Evolutionary conservation across 2,329 filamentous ascomycete genomes (phyloP).

Genomic region (Chrysoporthe austroafricana): DNA sequence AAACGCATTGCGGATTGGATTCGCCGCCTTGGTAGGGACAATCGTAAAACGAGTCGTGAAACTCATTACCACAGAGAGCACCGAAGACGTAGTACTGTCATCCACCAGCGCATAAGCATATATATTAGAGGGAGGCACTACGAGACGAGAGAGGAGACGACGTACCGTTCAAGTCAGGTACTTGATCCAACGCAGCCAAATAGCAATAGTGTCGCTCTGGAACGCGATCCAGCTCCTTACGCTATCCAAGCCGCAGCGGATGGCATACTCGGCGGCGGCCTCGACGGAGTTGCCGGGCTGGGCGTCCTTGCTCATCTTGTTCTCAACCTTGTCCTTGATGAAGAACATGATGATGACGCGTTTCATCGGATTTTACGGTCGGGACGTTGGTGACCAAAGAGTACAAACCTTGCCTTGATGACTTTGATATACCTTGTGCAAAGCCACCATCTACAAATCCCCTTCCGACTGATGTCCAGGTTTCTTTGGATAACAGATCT

Average conservation of each 20-base stretch:
- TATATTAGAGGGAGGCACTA: no score
- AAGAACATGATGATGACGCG: slow-evolving; percentile 14
- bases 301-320: slow-evolving; percentile 29
- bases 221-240: slow-evolving; percentile 37
- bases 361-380: no score
- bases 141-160: no score
- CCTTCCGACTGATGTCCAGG: no score
- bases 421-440: no score
- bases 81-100: slow-evolving; percentile 71
- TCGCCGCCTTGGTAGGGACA: slow-evolving; percentile 68
- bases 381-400: no score
- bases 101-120: slow-evolving; percentile 28
- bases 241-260: no score
- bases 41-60: slow-evolving; percentile 71
- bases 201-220: slow-evolving; percentile 71
- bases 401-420: no score
- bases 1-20: slow-evolving; percentile 65
- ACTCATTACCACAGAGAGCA: slow-evolving; percentile 73
- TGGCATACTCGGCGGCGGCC: slow-evolving; percentile 23
- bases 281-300: slow-evolving; percentile 31
- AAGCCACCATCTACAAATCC: no score
- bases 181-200: slow-evolving; percentile 79
- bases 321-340: slow-evolving; percentile 23
- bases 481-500: no score
- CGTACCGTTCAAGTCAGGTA: slow-evolving; percentile 63